These are phyloP conservation scores for Phialocephala subalpina DNA, from an alignment of 2,329 filamentous ascomycete species.

Conservation along the genomic window DNA sequence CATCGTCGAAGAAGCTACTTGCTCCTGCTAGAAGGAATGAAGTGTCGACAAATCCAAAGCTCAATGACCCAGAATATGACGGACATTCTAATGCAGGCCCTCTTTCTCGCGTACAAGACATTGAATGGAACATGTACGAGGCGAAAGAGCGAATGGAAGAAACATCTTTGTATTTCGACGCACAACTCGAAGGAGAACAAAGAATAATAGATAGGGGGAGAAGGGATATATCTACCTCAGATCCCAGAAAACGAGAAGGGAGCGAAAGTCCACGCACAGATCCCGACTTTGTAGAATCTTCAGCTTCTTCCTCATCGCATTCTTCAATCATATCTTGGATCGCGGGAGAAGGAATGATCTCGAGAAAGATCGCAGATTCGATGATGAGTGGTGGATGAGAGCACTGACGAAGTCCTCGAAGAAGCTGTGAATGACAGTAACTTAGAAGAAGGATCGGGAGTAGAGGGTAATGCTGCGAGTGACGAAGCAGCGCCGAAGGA, in stretches of 20 bases:
- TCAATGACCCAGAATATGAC: neutral
- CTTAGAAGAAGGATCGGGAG: neutral
- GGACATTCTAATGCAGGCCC: neutral
- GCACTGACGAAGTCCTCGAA: neutral
- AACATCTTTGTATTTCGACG: neutral
- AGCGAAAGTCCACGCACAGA: conserved; percentile 4
- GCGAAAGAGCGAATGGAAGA: neutral
- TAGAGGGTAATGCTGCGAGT: neutral
- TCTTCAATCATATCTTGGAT: neutral
- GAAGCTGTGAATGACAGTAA: neutral
- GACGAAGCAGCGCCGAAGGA: neutral
- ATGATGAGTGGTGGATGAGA: neutral
- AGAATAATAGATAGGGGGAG: neutral
- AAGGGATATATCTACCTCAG: neutral
- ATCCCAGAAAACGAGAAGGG: neutral
- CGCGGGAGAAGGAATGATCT: neutral
- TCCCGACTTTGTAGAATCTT: neutral
- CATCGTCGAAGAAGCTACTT: neutral
- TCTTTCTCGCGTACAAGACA: neutral
- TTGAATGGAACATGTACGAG: neutral
- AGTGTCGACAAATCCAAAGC: neutral
- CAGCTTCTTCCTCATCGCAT: neutral
- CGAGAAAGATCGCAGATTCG: neutral
- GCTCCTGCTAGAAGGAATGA: neutral
- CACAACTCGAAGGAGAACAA: neutral